Conservation (phyloP, 2,329 filamentous ascomycete species). For the Cladosporium phlei region DNA sequence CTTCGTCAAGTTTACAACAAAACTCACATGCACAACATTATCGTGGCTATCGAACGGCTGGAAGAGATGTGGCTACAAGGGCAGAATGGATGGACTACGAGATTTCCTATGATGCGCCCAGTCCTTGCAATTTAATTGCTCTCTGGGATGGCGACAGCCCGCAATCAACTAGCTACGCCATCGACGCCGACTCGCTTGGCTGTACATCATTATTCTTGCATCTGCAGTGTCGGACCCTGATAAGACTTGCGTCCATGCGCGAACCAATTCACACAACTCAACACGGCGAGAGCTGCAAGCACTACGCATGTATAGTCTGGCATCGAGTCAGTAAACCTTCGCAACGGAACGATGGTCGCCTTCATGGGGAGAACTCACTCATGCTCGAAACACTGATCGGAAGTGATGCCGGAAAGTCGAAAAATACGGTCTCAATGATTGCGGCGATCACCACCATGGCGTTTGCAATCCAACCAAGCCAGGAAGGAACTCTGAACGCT, state of each 20-base stretch:
- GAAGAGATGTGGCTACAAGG: not conserved
- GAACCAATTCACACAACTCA: not conserved
- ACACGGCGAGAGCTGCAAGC: not conserved
- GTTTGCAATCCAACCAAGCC: conserved; percentile 1
- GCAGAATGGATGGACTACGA: not conserved
- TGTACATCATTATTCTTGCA: not conserved
- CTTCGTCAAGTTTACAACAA: not conserved
- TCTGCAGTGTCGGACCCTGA: not conserved
- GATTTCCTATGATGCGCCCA: not conserved
- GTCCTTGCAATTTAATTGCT: not conserved
- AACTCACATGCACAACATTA: not conserved
- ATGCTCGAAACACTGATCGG: not conserved
- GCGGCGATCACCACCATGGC: not conserved
- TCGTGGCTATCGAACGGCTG: not conserved
- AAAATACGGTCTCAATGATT: not conserved
- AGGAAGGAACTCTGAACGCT: not conserved
- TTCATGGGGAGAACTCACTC: not conserved
- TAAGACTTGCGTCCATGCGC: not conserved
- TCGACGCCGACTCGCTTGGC: not conserved
- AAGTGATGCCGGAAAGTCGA: not conserved
- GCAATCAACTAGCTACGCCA: not conserved
- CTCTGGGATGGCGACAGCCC: not conserved
- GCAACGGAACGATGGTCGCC: not conserved
- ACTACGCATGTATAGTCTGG: not conserved
- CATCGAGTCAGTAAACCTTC: not conserved